phyloP scores from a whole-genome alignment of 345 rosid genomes.

The Aquilaria malaccensis region DNA sequence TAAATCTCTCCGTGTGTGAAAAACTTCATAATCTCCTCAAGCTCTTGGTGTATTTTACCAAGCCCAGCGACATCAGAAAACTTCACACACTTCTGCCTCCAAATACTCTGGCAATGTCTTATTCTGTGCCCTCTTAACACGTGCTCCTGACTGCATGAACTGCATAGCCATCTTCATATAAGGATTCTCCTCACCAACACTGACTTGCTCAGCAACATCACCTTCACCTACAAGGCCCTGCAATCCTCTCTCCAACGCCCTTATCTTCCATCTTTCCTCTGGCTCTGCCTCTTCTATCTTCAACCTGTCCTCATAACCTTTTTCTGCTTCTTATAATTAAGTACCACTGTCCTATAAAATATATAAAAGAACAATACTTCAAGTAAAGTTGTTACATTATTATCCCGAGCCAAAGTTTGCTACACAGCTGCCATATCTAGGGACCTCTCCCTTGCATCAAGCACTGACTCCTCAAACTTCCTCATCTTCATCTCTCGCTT shows the following conservation, averaged over 20 bases:
- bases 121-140: conserved; percentile 61
- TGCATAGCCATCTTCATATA: conserved; percentile 76
- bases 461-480: conserved; percentile 58
- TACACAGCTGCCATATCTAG: conserved; percentile 48
- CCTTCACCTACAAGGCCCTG: conserved; percentile 50
- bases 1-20: conserved; percentile 97
- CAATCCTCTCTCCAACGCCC: conserved; percentile 76
- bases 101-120: conserved; percentile 78
- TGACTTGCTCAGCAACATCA: conserved; percentile 52
- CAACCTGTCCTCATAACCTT: conserved; percentile 87
- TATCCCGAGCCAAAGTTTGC: conserved; percentile 57
- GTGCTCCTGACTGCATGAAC: conserved; percentile 97
- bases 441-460: conserved; percentile 47
- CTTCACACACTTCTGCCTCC: conserved; percentile 81
- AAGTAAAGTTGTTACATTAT: conserved; percentile 56
- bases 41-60: conserved; percentile 89
- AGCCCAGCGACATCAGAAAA: conserved; percentile 92
- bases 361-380: conserved; percentile 73
- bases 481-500: conserved; percentile 46
- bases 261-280: conserved; percentile 85
- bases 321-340: conserved; percentile 73
- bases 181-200: conserved; percentile 59
- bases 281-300: conserved; percentile 93
- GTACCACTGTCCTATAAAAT: conserved; percentile 74
- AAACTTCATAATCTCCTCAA: conserved; percentile 92